Base-by-base conservation (phyloP, 495 filamentous ascomycete species). In the Neurospora sp. region DNA sequence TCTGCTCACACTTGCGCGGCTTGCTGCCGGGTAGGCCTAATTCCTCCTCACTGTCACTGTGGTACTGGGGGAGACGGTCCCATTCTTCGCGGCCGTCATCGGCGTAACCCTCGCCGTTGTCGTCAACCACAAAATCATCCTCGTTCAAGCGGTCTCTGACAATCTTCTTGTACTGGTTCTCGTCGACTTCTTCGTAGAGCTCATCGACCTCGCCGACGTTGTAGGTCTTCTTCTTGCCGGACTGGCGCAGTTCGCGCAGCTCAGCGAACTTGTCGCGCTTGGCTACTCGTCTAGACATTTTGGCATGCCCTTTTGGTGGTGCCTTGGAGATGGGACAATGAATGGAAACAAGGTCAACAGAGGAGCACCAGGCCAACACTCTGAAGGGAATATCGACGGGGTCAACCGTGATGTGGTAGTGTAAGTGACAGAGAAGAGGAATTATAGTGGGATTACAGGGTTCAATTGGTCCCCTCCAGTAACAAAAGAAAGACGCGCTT, bases 71-170 rank as follows among this genome's bases (percentile, higher is more conserved):
- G 75, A 92, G 89, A 73, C 87, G 85, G 75, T 96, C 93, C 96
- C 96, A 99, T 66, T 97, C 96, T 80, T 99, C 96, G 70, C 96
- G 92, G 72, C 96, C 96, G 80, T 99, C 96, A 79, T 99, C 96
- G 71, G 92, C 95, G 80, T 99, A 99, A 37, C 94, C 93, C 75
- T 93, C 93, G 71, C 94, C 95, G 83, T 96, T 94, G 82, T 96
- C 93, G 82, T 96, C 93, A 71, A 99, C 93, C 72, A 99, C 95
- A 74, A 99, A 99, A 83, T 99, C 96, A 80, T 99, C 96, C 79
- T 95, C 88, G 79, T 97, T 93, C 62, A 99, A 86, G 27, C 96
- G 92, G 62, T 91, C 89, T 44, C 95, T 89, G 49, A 99, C 94
- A 72, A 98, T 90, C 79, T 97, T 96, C 83, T 97, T 97, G 86